A percentile compares a stretch with the other conserved stretches of the same genome.
Evolutionary conservation across 805 yeast genomes (phyloP).

Genomic region (Zygosaccharomyces siamensis): DNA sequence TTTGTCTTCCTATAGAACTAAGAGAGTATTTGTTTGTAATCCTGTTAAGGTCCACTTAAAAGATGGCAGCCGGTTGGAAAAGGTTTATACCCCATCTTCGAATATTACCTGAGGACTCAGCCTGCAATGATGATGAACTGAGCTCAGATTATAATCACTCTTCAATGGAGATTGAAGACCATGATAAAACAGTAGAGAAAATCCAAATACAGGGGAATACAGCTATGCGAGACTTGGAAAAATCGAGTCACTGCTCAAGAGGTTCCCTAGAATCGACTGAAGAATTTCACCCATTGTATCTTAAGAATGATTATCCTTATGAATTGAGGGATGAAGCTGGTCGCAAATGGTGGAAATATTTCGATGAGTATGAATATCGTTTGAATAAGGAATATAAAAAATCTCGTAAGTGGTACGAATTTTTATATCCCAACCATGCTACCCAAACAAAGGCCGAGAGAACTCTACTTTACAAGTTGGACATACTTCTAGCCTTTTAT

Average conservation of each 20-base stretch:
- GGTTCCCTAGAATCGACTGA: not conserved
- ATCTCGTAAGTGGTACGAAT: conserved; percentile 34
- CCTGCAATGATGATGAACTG: not conserved
- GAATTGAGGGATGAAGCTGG: conserved; percentile 39
- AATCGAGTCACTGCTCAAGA: not conserved
- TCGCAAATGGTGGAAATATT: conserved; percentile 43
- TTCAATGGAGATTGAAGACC: conserved; percentile 1
- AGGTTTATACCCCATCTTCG: conserved; percentile 28
- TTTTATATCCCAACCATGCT: conserved; percentile 34
- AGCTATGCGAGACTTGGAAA: conserved; percentile 4
- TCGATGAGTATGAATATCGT: conserved; percentile 50
- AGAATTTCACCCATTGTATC: not conserved
- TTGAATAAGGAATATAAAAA: conserved; percentile 32
- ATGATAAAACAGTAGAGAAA: conserved; percentile 1
- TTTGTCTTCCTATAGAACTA: not conserved
- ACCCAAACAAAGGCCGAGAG: conserved; percentile 42
- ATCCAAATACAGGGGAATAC: not conserved
- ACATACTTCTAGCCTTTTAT: conserved; percentile 50
- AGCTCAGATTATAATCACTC: conserved; percentile 5
- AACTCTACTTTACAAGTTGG: conserved; percentile 48
- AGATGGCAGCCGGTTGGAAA: conserved; percentile 15
- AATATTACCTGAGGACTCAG: conserved; percentile 19
- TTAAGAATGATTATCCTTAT: conserved; percentile 33
- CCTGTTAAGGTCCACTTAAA: not conserved
- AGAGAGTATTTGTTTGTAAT: not conserved